A percentile compares a stretch with the other conserved stretches of the same genome.
Conservation (phyloP, 495 filamentous ascomycete species). For the Sabuloglossum arenarium region DNA sequence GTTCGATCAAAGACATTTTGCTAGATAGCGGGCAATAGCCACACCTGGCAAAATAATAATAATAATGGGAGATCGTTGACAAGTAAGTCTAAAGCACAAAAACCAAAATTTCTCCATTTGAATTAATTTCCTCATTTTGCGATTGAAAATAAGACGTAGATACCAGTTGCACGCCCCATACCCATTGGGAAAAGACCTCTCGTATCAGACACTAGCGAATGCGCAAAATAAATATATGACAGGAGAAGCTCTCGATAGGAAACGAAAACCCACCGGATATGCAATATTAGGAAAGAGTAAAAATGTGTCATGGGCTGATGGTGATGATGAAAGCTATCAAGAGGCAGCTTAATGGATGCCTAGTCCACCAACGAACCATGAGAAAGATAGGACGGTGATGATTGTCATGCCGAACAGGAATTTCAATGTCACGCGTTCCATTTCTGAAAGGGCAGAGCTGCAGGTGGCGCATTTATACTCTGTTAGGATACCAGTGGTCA, state of each 20-base stretch:
- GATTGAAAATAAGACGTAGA: no score
- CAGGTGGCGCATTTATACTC: constrained; percentile 48
- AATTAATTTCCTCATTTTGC: no score
- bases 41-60: no score
- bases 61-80: no score
- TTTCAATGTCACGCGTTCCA: constrained; percentile 45
- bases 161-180: neutral
- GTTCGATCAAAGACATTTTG: no score
- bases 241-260: neutral
- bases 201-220: neutral
- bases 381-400: constrained; percentile 64
- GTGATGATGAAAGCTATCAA: neutral
- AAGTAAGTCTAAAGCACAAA: no score
- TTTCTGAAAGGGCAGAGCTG: constrained; percentile 40
- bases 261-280: neutral
- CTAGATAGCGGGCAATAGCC: no score
- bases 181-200: neutral
- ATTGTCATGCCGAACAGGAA: constrained; percentile 54
- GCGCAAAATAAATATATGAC: neutral
- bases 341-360: constrained; percentile 14
- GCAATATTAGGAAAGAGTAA: neutral
- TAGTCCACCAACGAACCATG: constrained; percentile 64
- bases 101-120: no score
- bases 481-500: constrained; percentile 6
- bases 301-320: neutral